Base-by-base conservation (phyloP, 2,329 filamentous ascomycete species). In the Pezicula rhizophila region DNA sequence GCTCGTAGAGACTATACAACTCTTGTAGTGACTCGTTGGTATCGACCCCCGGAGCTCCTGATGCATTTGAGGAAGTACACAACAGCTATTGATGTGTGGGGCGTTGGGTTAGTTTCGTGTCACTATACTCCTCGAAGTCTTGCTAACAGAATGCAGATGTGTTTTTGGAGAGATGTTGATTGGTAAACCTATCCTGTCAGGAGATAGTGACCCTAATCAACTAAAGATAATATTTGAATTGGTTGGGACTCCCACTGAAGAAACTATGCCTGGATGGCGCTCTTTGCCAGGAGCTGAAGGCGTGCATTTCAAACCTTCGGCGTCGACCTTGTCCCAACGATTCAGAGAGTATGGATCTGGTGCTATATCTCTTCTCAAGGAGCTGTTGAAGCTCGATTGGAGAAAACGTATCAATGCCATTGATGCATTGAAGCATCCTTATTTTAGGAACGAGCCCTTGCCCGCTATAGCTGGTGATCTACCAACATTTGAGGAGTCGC, bases 121-220 rank as follows among this genome's bases (percentile, higher is more conserved):
- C 14, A 11, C 25, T 42, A 48, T 54, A 35, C 10, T 28, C 18
- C n/a, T 40, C 8, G 11, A 2, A 65, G 46, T 59, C 59, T 61
- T 50, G 67, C 49, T 48, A 37, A 38, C 49, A 28, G 31, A 8
- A 10, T 33, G 31, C 49, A 90, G 87, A n/a, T 99, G 93, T 64
- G 90, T 99, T 2, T 96, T 99, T 69, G 93, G 90, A 45, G 93
- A 99, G 66, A 99, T 99, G 92, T 85, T 96, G 56, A 82, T 89
- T 59, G 85, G 89, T 34, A 95, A 92, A 66, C 93, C 93, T 0
- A 97, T 99, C 46, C 76, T 99, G 39, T 81, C 90, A 7, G 93
- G 93, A 11, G 89, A 89, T 57, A 95, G 87, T 59, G 93, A 99
- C 63, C 70, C 81, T 6, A 85, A 96, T 62, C 93, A 99, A 68